Evolutionary conservation across 345 rosid species (phyloP), one percentile per base, ranked within the genome.

Genomic region (Aquilaria sinensis): DNA sequence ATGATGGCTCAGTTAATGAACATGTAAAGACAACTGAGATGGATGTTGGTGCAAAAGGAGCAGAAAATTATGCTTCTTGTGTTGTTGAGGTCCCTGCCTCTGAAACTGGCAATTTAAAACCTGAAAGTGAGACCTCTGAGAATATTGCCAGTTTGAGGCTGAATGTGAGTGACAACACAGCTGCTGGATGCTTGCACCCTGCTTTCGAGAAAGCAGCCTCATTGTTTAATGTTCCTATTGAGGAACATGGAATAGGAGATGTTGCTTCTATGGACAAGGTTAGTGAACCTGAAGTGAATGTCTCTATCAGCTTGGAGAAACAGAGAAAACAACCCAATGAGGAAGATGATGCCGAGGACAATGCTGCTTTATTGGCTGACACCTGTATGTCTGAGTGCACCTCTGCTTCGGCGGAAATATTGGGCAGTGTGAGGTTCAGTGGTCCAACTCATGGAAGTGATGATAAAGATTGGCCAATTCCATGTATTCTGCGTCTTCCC

Each of bases 101-200:
- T 9, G 56, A 60, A 54, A 51, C 53, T 62, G 69, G 71, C 62
- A 61, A 48, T 53, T 58, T 58, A 23, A 65, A 54, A 51, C 72
- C 65, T 15, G 80, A 63, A 61, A 64, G 70, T 63, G 47, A 67
- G 61, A 53, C 57, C 57, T 53, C 70, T 51, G 68, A 78, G 16
- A 66, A 13, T 46, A 46, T 59, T 67, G 69, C 23, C n/a, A 69
- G 43, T 43, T 65, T 62, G 34, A 68, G 37, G 54, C 70, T 2
- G 46, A 16, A 32, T 64, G 43, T 66, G 29, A 37, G 7, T 23
- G 59, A 48, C 45, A 63, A 63, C 41, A 41, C 31, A 16, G 16
- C 14, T 10, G 50, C 48, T 10, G 34, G 31, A 31, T 8, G 13
- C 49, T 31, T 48, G 43, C 12, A 31, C 13, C 2, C 58, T 30